These are phyloP conservation scores for Myxozyma monticola DNA, from an alignment of 805 yeast genomes.

Conservation along the genomic window DNA sequence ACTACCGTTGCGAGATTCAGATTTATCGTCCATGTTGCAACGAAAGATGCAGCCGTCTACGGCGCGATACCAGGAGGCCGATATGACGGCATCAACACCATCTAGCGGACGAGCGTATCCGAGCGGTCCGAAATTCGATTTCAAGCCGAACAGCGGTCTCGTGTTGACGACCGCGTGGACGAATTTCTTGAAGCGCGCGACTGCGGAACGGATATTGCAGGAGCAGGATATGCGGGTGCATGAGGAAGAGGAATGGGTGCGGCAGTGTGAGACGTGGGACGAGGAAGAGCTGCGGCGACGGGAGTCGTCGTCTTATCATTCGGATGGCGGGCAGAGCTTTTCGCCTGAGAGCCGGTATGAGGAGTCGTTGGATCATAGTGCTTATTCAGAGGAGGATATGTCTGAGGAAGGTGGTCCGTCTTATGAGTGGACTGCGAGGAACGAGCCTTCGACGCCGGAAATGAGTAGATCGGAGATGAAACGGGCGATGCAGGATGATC, in stretches of 20 bases:
- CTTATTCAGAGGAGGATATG: neutral
- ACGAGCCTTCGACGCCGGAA: too few relatives aligned
- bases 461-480: too few relatives aligned
- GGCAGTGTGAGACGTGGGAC: neutral
- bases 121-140: neutral
- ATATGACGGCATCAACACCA: neutral
- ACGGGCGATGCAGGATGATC: too few relatives aligned
- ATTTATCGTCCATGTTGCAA: neutral
- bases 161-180: conserved; percentile 27
- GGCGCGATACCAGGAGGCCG: neutral
- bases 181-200: conserved; percentile 22
- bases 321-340: too few relatives aligned
- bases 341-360: neutral
- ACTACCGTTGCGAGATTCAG: conserved; percentile 12
- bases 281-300: neutral
- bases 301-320: neutral
- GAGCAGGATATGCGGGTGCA: conserved; percentile 12
- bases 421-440: too few relatives aligned
- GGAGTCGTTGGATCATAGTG: neutral
- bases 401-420: too few relatives aligned
- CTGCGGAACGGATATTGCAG: conserved; percentile 14
- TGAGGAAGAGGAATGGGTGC: neutral
- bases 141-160: conserved; percentile 1
- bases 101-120: neutral
- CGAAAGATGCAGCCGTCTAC: neutral